Base-by-base conservation (phyloP, 495 filamentous ascomycete genomes). In the Achaetomiella virescens region DNA sequence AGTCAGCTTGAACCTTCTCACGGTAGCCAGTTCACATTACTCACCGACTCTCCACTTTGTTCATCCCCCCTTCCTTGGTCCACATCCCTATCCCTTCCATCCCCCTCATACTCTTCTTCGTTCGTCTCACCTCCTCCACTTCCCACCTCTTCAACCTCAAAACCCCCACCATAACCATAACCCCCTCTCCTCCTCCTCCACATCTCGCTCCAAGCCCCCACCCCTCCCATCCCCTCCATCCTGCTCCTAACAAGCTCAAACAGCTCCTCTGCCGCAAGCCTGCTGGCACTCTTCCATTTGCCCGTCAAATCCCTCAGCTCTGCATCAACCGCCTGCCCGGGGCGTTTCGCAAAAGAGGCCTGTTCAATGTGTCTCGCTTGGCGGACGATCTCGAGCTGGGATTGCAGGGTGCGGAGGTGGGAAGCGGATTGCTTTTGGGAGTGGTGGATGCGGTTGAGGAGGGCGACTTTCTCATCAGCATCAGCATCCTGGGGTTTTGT, bases 241-340 rank as follows among this genome's bases (percentile, higher is more conserved):
- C 66, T 14, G 9, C 52, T 60, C 22, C 54, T 60, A 12, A 69
- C 49, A 21, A 69, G 12, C 51, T 60, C 65, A 56, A 67, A 69
- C 40, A 69, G 15, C 27, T 69, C 65, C 43, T 69, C 66, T 27
- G 66, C 65, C 17, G 66, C 66, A 21, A 51, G 29, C 44, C 62
- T 36, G 48, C 65, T 63, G 8, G 65, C 62, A 1, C 21, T 25
- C 49, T 59, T 63, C 66, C 65, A 67, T 42, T 57, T 65, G 14
- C 18, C 52, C 9, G 55, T 24, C 21, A 61, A 17, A 42, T 52
- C 62, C 36, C 24, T 63, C 21, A 67, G 49, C 44, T 65, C 64
- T 0, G 24, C 54, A 25, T 67, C 59, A 22, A 62, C 48, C 27
- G 58, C 48, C 24, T 18, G 45, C 38, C 38, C 40, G 7, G 44